phyloP scores from a whole-genome alignment of 148 eudicot species.

The Vaccinium corymbosum region DNA sequence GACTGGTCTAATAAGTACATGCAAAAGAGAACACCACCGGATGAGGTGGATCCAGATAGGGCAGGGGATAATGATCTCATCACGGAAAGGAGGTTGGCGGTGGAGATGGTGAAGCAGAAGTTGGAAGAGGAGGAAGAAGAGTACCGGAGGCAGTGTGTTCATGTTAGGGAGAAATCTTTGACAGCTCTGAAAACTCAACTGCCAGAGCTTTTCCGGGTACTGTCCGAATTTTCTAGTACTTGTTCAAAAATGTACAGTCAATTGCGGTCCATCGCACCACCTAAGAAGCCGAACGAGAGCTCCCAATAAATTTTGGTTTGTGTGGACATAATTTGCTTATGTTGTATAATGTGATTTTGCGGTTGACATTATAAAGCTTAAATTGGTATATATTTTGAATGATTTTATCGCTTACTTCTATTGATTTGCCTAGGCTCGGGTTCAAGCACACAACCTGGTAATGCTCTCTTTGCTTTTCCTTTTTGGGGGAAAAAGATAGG shows the following conservation, averaged over 20 bases:
- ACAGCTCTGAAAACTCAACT: slow-evolving; percentile 58
- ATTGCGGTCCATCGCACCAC: slow-evolving; percentile 38
- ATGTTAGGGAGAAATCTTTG: slow-evolving; percentile 81
- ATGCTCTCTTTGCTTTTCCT: background rate
- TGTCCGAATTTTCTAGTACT: slow-evolving; percentile 54
- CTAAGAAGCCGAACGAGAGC: background rate
- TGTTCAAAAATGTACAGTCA: slow-evolving; percentile 60
- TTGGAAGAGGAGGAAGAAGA: slow-evolving; percentile 63
- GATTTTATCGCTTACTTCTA: background rate
- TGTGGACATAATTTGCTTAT: slow-evolving; percentile 8
- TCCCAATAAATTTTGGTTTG: background rate
- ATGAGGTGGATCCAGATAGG: slow-evolving; percentile 48
- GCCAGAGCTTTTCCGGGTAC: slow-evolving; percentile 70
- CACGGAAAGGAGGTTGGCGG: slow-evolving; percentile 40
- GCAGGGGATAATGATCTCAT: slow-evolving; percentile 42
- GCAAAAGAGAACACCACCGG: slow-evolving; percentile 45
- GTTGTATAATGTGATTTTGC: background rate
- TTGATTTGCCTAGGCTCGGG: background rate
- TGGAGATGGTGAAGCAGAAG: slow-evolving; percentile 57
- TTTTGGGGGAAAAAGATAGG: background rate
- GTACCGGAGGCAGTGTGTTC: slow-evolving; percentile 54
- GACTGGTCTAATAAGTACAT: slow-evolving; percentile 62
- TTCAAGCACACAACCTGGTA: background rate
- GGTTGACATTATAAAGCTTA: background rate
- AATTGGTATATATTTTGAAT: background rate